phyloP scores from a whole-genome alignment of 1,139 yeast genomes.

The Protomyces pachydermus region DNA sequence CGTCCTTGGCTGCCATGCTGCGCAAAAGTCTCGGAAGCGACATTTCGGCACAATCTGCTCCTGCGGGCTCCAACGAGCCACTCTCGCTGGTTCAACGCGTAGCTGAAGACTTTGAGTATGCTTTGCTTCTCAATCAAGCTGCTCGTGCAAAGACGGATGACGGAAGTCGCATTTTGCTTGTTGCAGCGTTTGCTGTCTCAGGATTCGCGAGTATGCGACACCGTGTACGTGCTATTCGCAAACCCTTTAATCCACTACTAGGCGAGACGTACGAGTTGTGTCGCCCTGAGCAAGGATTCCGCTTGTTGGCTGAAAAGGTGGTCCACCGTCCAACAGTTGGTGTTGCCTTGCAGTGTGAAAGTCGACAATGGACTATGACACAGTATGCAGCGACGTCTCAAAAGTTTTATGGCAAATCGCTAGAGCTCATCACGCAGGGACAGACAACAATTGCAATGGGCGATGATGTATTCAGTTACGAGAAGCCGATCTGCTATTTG shows the following conservation, averaged over 20 bases:
- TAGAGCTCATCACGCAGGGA: constrained; percentile 77
- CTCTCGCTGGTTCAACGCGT: constrained; percentile 71
- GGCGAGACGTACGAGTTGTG: constrained; percentile 86
- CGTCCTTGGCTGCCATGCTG: constrained; percentile 70
- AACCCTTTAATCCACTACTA: constrained; percentile 85
- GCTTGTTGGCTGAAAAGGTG: constrained; percentile 73
- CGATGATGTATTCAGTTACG: constrained; percentile 54
- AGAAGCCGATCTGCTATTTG: constrained; percentile 73
- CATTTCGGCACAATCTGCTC: constrained; percentile 80
- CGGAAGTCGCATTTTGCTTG: constrained; percentile 55
- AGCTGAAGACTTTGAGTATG: constrained; percentile 74
- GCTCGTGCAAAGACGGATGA: constrained; percentile 43
- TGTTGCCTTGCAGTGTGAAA: constrained; percentile 73
- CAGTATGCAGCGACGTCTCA: constrained; percentile 77
- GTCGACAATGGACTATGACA: constrained; percentile 66
- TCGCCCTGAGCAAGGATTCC: constrained; percentile 65
- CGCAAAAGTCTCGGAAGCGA: constrained; percentile 93
- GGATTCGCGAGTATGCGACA: constrained; percentile 64
- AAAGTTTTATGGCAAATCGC: constrained; percentile 91
- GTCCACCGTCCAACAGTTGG: constrained; percentile 69
- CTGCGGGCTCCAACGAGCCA: constrained; percentile 91
- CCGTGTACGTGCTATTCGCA: constrained; percentile 70
- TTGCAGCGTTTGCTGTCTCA: constrained; percentile 81
- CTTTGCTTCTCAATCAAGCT: constrained; percentile 61
- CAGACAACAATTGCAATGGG: constrained; percentile 31